These are phyloP conservation scores for Irpex rosettiformis DNA, from an alignment of 1,284 basidiomycete genomes.

Conservation along the genomic window DNA sequence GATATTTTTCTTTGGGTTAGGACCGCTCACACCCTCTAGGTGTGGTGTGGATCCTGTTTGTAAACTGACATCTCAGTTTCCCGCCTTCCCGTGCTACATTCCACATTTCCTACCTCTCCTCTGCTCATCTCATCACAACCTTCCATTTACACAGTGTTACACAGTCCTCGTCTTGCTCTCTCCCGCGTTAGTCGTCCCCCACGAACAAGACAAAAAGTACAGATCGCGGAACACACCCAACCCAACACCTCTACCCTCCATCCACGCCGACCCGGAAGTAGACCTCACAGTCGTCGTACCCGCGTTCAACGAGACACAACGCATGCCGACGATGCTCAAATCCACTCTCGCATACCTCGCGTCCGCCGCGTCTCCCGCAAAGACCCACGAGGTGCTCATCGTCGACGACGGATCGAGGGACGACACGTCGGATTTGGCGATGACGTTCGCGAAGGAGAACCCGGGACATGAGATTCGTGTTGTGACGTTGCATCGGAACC, in stretches of 20 bases:
- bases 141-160: slow-evolving; percentile 42
- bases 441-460: slow-evolving; percentile 61
- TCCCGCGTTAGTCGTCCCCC: slow-evolving; percentile 60
- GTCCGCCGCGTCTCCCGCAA: slow-evolving; percentile 29
- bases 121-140: slow-evolving; percentile 19
- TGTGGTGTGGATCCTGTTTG: too few species aligned
- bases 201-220: slow-evolving; percentile 64
- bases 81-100: too few species aligned
- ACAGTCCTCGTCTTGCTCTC: slow-evolving; percentile 63
- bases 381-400: slow-evolving; percentile 77
- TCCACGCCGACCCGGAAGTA: slow-evolving; percentile 50
- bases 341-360: slow-evolving; percentile 64
- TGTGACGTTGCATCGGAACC: slow-evolving; percentile 74
- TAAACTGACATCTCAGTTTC: too few species aligned
- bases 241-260: slow-evolving; percentile 49
- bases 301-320: slow-evolving; percentile 84
- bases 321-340: slow-evolving; percentile 80
- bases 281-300: slow-evolving; percentile 84
- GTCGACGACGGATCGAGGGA: slow-evolving; percentile 90
- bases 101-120: slow-evolving; percentile 10
- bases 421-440: slow-evolving; percentile 62
- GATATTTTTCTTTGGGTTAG: slow-evolving; percentile 45
- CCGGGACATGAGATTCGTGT: slow-evolving; percentile 61
- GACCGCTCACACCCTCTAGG: slow-evolving; percentile 29
- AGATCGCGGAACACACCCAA: slow-evolving; percentile 35